Percentiles rank a stretch among this genome's conserved stretches.
These are phyloP conservation scores for Cardiospermum halicacabum DNA, from an alignment of 345 rosid species.

Conservation along the genomic window DNA sequence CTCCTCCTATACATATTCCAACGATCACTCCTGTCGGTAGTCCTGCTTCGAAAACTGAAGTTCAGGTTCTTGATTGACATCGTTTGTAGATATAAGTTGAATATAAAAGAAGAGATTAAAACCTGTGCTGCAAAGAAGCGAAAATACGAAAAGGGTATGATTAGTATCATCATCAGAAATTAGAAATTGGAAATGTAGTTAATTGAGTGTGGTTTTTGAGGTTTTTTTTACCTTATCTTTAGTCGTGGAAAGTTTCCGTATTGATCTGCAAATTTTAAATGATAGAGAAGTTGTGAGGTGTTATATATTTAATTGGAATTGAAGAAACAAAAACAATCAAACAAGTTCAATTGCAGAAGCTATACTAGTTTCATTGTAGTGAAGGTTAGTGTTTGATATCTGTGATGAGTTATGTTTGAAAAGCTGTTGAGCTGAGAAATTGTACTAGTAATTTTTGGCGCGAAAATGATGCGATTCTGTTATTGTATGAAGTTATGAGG, in stretches of 20 bases:
- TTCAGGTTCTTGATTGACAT: not conserved
- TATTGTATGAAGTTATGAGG: not conserved
- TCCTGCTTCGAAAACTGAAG: constrained; percentile 24
- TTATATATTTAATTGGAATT: no score
- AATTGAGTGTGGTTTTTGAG: not conserved
- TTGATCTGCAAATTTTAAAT: constrained; percentile 33
- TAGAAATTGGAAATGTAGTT: constrained; percentile 15
- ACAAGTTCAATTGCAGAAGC: not conserved
- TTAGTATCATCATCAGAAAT: no score
- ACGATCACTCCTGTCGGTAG: constrained; percentile 24
- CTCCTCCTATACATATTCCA: constrained; percentile 39
- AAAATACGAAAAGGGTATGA: not conserved
- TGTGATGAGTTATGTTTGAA: no score
- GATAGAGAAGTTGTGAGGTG: constrained; percentile 5
- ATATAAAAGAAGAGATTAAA: constrained; percentile 19
- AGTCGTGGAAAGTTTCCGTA: constrained; percentile 41
- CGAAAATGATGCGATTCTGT: not conserved
- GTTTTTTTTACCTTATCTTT: constrained; percentile 30
- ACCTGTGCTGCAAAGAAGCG: constrained; percentile 39
- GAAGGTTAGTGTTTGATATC: no score
- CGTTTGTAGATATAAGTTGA: not conserved
- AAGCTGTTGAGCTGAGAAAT: not conserved
- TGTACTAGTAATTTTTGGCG: not conserved
- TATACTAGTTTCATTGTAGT: no score
- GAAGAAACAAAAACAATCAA: not conserved